Percentiles rank a stretch among this genome's conserved stretches.
Conservation (phyloP, 257 asterid genomes). For the Handroanthus guayacan region DNA sequence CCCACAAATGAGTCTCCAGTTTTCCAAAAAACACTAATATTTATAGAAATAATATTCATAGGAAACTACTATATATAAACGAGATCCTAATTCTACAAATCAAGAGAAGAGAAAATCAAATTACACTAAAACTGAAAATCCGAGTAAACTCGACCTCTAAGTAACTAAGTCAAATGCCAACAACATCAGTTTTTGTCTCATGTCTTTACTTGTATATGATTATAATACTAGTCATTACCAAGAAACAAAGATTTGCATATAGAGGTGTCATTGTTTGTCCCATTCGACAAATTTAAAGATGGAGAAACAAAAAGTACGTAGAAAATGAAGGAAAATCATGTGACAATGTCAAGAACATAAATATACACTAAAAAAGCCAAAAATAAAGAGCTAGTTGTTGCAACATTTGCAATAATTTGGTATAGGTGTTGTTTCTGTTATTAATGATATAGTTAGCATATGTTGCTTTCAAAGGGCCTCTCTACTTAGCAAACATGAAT, state of each 20-base stretch:
- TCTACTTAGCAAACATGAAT: not conserved
- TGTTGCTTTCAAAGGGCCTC: conserved; percentile 34
- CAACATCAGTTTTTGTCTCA: no score
- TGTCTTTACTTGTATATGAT: not conserved
- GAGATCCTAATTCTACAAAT: no score
- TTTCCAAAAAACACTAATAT: no score
- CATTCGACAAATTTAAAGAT: conserved; percentile 25
- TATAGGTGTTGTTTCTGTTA: not conserved
- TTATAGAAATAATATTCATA: no score
- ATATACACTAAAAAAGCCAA: conserved; percentile 9
- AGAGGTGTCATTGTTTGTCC: conserved; percentile 3
- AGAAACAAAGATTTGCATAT: not conserved
- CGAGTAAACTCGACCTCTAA: no score
- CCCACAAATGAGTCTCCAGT: no score
- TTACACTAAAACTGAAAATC: no score
- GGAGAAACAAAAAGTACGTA: conserved; percentile 9
- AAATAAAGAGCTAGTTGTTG: conserved; percentile 17
- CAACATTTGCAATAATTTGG: not conserved
- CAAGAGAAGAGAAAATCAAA: no score
- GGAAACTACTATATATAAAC: no score
- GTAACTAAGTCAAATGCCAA: no score
- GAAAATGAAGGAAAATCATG: not conserved
- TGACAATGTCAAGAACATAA: conserved; percentile 1
- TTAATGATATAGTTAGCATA: not conserved
- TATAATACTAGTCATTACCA: not conserved